Evolutionary conservation across 306 rosid species (phyloP), one percentile per base, ranked within the genome.

Genomic region (Alnus rubra): DNA sequence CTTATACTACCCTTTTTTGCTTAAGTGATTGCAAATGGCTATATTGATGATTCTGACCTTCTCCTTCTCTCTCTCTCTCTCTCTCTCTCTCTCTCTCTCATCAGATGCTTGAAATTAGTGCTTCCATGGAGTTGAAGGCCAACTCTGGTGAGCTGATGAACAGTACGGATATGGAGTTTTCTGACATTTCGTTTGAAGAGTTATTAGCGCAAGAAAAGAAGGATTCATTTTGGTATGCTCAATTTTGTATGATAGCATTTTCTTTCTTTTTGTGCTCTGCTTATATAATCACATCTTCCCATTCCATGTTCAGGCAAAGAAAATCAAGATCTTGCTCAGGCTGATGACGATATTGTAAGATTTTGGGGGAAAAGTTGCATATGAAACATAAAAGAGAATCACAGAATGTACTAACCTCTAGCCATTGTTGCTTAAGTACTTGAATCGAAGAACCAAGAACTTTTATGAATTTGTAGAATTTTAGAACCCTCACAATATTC

Each of bases 211-310:
- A 88, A 80, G 98, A 92, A 74, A 95, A 94, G 86, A 92, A 95
- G 87, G 98, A 95, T 77, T 86, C 98, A 12, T 95, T 91, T 87
- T 95, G 98, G 98, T 95, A 30, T 69, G 97, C 86, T 71, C 23
- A 71, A 62, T 19, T 65, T 63, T 49, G 52, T 78, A 45, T 69
- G 55, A 75, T 69, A 16, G 33, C 67, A 30, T 62, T 69, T 47
- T 28, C 47, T 30, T 59, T 68, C 8, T 2, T 53, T 51, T 35
- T 19, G 70, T 74, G 19, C 52, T 70, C 23, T 55, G 37, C 74
- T 83, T 4, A 44, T 76, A 78, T 64, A 56, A 73, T 78, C 56
- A 37, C 19, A 52, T 51, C 76, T 69, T 73, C 56, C 31, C 31
- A 74, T 50, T 74, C 51, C 76, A 71, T 53, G n/a, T 82, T 89